phyloP scores from a whole-genome alignment of 352 stramenopile genomes.

The Phytophthora lateralis region DNA sequence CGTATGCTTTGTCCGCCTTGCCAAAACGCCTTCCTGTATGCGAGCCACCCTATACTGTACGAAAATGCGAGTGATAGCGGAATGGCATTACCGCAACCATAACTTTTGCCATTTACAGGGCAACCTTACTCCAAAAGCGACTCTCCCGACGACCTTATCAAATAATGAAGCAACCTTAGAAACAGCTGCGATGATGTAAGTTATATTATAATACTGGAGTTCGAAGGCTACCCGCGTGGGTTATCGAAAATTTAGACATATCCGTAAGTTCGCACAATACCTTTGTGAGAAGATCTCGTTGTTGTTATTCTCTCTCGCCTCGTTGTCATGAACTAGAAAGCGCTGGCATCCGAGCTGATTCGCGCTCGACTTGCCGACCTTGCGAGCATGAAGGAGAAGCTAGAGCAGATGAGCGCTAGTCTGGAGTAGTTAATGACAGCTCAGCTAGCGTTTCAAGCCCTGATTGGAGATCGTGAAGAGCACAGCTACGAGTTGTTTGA shows the following conservation, averaged over 20 bases:
- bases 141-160: not conserved
- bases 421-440: slow-evolving; percentile 1
- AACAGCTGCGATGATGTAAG: not conserved
- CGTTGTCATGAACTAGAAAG: not conserved
- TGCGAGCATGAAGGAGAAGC: slow-evolving; percentile 2
- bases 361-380: not conserved
- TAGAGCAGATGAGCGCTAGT: not conserved
- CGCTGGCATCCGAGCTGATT: not conserved
- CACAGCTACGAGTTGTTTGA: slow-evolving; percentile 3
- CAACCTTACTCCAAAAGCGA: not conserved
- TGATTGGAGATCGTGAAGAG: slow-evolving; percentile 5
- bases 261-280: not conserved
- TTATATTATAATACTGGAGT: not conserved
- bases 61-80: too few relatives aligned
- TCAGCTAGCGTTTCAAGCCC: not conserved
- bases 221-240: not conserved
- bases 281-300: not conserved
- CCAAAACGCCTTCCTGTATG: too few relatives aligned
- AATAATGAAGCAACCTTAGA: not conserved
- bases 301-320: not conserved
- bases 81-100: too few relatives aligned
- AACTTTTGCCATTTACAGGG: not conserved
- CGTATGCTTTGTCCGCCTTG: too few relatives aligned
- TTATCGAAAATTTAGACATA: not conserved
- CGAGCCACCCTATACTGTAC: too few relatives aligned